These are phyloP conservation scores for Elsinoe ampelina DNA, from an alignment of 2,329 filamentous ascomycete species.

Conservation along the genomic window DNA sequence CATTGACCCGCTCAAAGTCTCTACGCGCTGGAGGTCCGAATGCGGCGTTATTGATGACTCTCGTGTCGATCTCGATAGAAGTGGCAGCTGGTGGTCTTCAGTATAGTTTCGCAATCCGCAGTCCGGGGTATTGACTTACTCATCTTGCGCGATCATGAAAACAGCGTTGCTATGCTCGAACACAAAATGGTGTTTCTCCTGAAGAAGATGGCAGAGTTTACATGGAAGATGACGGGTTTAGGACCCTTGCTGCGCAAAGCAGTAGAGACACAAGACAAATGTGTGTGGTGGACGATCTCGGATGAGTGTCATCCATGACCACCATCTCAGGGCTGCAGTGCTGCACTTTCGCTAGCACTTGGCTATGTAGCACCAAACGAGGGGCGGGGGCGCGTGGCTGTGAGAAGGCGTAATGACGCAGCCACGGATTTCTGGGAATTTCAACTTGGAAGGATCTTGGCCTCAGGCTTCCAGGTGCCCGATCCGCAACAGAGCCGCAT, in stretches of 20 bases:
- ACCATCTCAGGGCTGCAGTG: conserved; percentile 4
- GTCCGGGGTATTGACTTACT: not conserved
- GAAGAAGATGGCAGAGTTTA: not conserved
- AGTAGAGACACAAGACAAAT: not conserved
- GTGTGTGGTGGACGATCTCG: not conserved
- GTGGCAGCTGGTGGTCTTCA: conserved; percentile 1
- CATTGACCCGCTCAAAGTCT: conserved; percentile 7
- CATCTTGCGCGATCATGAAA: conserved; percentile 3
- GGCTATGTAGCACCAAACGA: not conserved
- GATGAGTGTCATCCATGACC: conserved; percentile 4
- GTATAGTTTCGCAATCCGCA: not conserved
- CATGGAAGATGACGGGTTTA: not conserved
- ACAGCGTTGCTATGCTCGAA: not conserved
- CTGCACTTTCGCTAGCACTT: not conserved
- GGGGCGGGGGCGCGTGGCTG: not conserved
- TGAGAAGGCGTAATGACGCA: conserved; percentile 2
- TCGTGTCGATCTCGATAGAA: conserved; percentile 8
- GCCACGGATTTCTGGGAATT: not conserved
- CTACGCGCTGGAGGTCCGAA: not conserved
- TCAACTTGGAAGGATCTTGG: not conserved
- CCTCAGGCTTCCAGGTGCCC: too few species aligned
- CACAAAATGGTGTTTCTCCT: not conserved
- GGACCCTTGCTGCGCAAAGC: conserved; percentile 10
- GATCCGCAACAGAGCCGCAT: not conserved
- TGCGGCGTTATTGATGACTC: conserved; percentile 1